phyloP scores from a whole-genome alignment of 768 basidiomycete species.

The Panus rudis region DNA sequence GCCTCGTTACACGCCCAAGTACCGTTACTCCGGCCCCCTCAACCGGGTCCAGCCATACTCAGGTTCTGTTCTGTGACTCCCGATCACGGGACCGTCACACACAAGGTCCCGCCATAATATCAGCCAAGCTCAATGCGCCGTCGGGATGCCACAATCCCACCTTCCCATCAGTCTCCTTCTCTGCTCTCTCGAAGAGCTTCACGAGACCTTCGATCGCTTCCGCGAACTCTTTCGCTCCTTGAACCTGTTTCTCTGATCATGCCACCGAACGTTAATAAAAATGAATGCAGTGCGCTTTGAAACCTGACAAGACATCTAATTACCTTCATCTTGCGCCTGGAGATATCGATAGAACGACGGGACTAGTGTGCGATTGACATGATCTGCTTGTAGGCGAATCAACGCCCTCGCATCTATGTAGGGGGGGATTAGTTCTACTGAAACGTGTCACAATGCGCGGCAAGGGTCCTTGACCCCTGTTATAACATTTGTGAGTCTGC shows the following conservation, averaged over 20 bases:
- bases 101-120: slow-evolving; percentile 71
- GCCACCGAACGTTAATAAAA: not conserved
- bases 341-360: slow-evolving; percentile 72
- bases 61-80: too few relatives aligned
- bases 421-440: slow-evolving; percentile 1
- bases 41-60: too few relatives aligned
- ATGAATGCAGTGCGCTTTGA: not conserved
- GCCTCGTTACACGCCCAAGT: too few relatives aligned
- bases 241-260: slow-evolving; percentile 38
- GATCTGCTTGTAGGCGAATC: slow-evolving; percentile 61
- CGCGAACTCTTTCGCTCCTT: slow-evolving; percentile 46
- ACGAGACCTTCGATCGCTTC: slow-evolving; percentile 45
- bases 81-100: slow-evolving; percentile 20
- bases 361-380: slow-evolving; percentile 54
- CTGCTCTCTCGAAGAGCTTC: slow-evolving; percentile 46
- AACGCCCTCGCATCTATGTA: slow-evolving; percentile 57
- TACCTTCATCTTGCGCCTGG: slow-evolving; percentile 52
- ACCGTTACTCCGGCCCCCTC: too few relatives aligned
- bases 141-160: slow-evolving; percentile 56
- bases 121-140: slow-evolving; percentile 52
- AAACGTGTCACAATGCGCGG: not conserved
- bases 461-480: too few relatives aligned
- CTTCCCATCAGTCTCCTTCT: slow-evolving; percentile 29
- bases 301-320: not conserved
- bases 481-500: too few relatives aligned